Evolutionary conservation across 768 basidiomycete genomes (phyloP), one percentile per base, ranked within the genome.

Genomic region (Omphalotus guepiniiformis): DNA sequence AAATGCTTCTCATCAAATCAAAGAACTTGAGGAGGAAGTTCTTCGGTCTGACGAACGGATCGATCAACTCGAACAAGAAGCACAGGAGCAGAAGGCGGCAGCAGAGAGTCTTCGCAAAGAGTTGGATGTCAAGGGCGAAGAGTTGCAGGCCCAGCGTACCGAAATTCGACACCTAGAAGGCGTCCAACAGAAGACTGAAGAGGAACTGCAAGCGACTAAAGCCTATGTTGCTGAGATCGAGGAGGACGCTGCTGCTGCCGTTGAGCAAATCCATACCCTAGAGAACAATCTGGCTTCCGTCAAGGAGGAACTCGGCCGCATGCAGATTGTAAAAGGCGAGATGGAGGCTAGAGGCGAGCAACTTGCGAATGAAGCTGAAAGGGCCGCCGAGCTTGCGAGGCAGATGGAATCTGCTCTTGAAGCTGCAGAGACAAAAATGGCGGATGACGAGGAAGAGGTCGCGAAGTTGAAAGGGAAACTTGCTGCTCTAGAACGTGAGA

Each of bases 331-430:
- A 21, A 73, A 73, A 47, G 74, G 76, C 32, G 69, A 79, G 39
- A 69, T 72, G 16, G 65, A 67, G 13, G 71, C 79, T 39, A 74
- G 74, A 43, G 59, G 75, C 39, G 72, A 79, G 42, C 66, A 70
- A 42, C 68, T 83, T 4, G 76, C 80, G 44, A 72, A 66, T 7
- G 81, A 83, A 32, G 67, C 66, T 0, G 69, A 78, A 37, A 71
- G 77, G 26, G 72, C 79, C 8, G 65, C 72, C 13, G 77, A 84
- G 54, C 70, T 83, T 2, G 78, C 71, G 16, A 65, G 72, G 36
- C 85, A 90, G 60, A 72, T 89, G 74, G 84, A 91, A 53, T 78
- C 83, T 2, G 90, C 88, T 0, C 64, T 93, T 43, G 80, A 85
- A 42, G 86, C 80, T 5, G 80, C 82, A 0, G 86, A 91, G 62